These are phyloP conservation scores for Fusarium pseudocircinatum DNA, from an alignment of 2,329 filamentous ascomycete species.

Conservation along the genomic window DNA sequence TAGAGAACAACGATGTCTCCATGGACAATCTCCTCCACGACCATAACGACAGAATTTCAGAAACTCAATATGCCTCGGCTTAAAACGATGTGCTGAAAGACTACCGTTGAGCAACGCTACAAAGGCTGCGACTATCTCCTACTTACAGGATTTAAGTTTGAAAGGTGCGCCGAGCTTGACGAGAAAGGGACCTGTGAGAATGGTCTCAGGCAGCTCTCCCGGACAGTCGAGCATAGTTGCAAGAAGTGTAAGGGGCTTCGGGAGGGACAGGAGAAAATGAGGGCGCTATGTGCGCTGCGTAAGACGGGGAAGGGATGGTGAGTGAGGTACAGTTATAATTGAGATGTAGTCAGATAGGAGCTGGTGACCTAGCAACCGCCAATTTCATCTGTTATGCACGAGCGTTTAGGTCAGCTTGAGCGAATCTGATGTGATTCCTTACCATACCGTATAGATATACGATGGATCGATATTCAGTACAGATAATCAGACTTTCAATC, in stretches of 20 bases:
- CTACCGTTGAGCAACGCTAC: neutral
- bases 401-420: neutral
- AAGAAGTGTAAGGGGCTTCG: too few species aligned
- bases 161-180: neutral
- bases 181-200: neutral
- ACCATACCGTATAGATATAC: accelerated
- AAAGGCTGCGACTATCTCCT: neutral
- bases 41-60: too few species aligned
- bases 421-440: neutral
- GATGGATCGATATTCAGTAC: accelerated
- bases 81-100: neutral
- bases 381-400: too few species aligned
- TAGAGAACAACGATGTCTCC: too few species aligned
- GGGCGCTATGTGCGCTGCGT: neutral
- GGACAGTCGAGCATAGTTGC: neutral
- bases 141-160: neutral
- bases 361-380: too few species aligned
- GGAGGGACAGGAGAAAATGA: neutral
- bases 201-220: neutral
- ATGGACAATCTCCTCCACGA: accelerated
- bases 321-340: too few species aligned
- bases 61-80: too few species aligned
- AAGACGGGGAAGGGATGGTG: too few species aligned
- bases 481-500: accelerated
- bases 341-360: neutral